These are phyloP conservation scores for Solanum pimpinellifolium DNA, from an alignment of 257 asterid species.

Conservation along the genomic window DNA sequence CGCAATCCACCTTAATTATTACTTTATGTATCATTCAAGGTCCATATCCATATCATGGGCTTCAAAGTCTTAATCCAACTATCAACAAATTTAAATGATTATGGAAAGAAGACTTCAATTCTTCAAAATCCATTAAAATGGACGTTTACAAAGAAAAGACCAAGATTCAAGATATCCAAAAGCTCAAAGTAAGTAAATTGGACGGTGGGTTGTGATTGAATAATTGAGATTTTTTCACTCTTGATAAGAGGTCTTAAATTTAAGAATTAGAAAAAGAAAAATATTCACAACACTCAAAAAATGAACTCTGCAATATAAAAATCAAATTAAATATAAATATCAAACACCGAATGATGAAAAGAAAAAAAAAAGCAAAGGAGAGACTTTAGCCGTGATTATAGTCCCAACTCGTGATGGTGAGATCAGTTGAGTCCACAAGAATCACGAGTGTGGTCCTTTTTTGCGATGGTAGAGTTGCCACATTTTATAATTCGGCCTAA, in stretches of 20 bases:
- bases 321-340: neutral
- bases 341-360: neutral
- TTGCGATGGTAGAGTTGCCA: neutral
- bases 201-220: neutral
- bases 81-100: neutral
- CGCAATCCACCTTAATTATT: neutral
- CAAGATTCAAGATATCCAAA: neutral
- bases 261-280: too few relatives aligned
- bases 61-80: neutral
- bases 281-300: fast-evolving
- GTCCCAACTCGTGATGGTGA: neutral
- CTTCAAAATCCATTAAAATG: neutral
- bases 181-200: neutral
- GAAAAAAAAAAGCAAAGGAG: neutral
- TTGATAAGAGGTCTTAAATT: too few relatives aligned
- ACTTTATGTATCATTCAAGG: neutral
- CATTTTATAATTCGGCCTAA: neutral
- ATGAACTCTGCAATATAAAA: neutral
- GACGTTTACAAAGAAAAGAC: neutral
- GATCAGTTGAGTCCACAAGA: neutral
- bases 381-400: neutral
- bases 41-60: neutral
- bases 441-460: neutral
- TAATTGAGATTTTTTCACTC: neutral
- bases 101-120: neutral